Evolutionary conservation across 768 basidiomycete species (phyloP), one percentile per base, ranked within the genome.

Genomic region (Inosperma sp.): DNA sequence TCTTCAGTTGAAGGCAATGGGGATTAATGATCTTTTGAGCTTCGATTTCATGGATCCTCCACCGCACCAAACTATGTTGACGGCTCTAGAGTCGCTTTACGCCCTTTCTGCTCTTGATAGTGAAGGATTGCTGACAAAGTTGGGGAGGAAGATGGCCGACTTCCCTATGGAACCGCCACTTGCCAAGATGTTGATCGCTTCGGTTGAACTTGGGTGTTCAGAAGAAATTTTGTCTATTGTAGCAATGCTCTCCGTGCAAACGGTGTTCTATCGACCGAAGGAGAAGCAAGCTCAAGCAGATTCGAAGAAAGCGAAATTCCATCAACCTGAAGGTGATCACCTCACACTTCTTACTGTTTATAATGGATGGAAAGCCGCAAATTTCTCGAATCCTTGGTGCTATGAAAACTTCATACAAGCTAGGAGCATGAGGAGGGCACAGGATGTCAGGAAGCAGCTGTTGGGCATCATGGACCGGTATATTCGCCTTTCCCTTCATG

Each of bases 31-130:
- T 64, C 72, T 98, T 3, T 82, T 98, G 51, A 92, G 90, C 69
- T 98, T 98, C 69, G 95, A 96, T 67, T 99, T 98, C 65, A 98
- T 99, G 96, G 96, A 98, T 67, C 93, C 95, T 2, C 96, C 96
- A 21, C 96, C 94, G 0, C 88, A 93, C 4, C 92, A 86, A 62
- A 97, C 95, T 8, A 91, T 98, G 88, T 76, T 99, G 57, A 95
- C 96, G 1, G 96, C 96, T 1, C 71, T 99, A 37, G 94, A 98
- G 65, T 83, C 90, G 39, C 72, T 99, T 1, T 98, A 95, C 68
- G 96, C 94, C 3, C 76, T 98, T 12, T 96, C 93, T 1, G 96
- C 96, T 3, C 75, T 98, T 25, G 96, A 98, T 57, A 93, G 98
- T 56, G 96, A 99, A 71, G 96, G 96, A 5, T 72, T 98, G 5